Percentiles rank a stretch among this genome's conserved stretches.
Conservation (phyloP, 1,139 yeast species). For the Geotrichum citri-aurantii region DNA sequence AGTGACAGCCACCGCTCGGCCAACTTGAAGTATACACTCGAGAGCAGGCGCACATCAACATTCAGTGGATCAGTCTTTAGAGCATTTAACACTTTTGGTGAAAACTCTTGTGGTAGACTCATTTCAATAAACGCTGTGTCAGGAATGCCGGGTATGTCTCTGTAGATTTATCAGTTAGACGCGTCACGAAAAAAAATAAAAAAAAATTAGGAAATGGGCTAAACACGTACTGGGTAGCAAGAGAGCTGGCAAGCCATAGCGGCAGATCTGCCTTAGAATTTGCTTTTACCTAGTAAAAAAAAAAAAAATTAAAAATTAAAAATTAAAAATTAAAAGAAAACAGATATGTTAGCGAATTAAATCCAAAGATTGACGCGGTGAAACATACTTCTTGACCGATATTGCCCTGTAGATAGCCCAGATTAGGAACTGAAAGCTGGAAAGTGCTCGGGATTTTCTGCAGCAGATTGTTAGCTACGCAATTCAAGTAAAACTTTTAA, state of each 20-base stretch:
- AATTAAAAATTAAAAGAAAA: constrained; percentile 5
- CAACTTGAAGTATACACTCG: constrained; percentile 60
- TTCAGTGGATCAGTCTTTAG: constrained; percentile 66
- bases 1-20: constrained; percentile 70
- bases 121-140: constrained; percentile 61
- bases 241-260: constrained; percentile 77
- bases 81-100: constrained; percentile 65
- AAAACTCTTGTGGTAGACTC: constrained; percentile 61
- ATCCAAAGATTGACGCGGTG: not conserved
- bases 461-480: not conserved
- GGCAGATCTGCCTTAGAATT: constrained; percentile 76
- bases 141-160: constrained; percentile 33
- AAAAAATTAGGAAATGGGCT: not conserved
- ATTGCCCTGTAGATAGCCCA: constrained; percentile 83
- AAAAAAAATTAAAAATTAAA: too few species aligned
- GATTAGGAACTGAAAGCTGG: constrained; percentile 71
- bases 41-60: constrained; percentile 63
- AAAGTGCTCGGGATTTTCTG: constrained; percentile 73
- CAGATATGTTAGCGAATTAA: not conserved
- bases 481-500: not conserved
- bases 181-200: constrained; percentile 28
- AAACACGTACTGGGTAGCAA: constrained; percentile 49
- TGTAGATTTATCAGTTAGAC: constrained; percentile 23
- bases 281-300: constrained; percentile 42
- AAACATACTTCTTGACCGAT: constrained; percentile 49